Conservation (phyloP, 169 alveolate species). For the Sarcocystis neurona region DNA sequence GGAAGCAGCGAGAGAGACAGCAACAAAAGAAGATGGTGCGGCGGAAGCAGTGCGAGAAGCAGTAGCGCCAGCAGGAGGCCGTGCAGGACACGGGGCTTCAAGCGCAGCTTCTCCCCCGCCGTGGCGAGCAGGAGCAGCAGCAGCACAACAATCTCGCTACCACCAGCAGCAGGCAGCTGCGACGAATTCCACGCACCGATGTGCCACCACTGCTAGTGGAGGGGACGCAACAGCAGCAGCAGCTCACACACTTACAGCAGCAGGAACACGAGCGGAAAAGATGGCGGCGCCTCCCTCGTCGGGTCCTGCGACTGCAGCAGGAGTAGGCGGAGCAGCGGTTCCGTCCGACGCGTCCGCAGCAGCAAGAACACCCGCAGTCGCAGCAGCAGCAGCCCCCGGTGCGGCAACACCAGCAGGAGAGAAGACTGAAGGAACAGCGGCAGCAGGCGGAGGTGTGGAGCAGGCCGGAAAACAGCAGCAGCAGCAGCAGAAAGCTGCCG, state of each 20-base stretch:
- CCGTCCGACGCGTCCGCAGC: neutral
- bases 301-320: constrained; percentile 1
- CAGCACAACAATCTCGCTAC: neutral
- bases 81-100: neutral
- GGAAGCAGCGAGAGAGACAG: neutral
- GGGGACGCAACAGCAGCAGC: neutral
- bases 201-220: neutral
- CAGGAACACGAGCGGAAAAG: neutral
- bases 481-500: constrained; percentile 6
- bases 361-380: constrained; percentile 2
- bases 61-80: neutral
- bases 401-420: neutral
- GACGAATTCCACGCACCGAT: neutral
- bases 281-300: neutral
- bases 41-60: neutral
- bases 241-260: neutral
- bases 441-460: neutral
- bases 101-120: neutral
- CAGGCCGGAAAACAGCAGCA: neutral
- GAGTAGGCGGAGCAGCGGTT: neutral
- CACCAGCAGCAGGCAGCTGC: neutral
- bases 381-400: neutral
- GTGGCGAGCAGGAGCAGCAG: neutral
- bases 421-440: neutral
- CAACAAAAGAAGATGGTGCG: neutral